phyloP scores from a whole-genome alignment of 2,329 filamentous ascomycete species.

The Fusarium verticillioides region DNA sequence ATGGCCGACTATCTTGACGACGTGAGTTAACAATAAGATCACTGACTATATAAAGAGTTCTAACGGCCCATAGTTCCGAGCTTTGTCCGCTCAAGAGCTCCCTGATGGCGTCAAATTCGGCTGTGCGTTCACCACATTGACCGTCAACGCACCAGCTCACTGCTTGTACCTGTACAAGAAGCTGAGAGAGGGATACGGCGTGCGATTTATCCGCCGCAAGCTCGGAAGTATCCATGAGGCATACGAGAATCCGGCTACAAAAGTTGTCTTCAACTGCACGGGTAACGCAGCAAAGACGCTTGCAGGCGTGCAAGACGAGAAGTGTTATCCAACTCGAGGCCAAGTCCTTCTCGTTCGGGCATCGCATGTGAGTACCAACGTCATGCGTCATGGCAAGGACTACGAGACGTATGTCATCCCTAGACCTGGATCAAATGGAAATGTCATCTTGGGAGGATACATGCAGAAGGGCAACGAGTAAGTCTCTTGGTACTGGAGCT shows the following conservation, averaged over 20 bases:
- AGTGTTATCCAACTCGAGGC: background rate
- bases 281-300: background rate
- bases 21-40: background rate
- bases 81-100: background rate
- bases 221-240: background rate
- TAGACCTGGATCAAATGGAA: background rate
- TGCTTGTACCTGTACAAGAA: background rate
- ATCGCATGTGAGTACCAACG: background rate
- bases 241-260: accelerated
- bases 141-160: conserved; percentile 1
- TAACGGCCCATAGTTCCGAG: background rate
- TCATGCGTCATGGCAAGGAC: conserved; percentile 3
- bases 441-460: conserved; percentile 2
- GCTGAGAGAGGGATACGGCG: background rate
- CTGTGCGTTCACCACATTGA: background rate
- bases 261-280: background rate
- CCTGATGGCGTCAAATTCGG: background rate
- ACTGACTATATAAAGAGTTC: accelerated
- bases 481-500: too few species aligned
- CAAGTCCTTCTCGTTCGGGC: background rate
- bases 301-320: background rate
- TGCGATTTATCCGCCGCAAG: background rate
- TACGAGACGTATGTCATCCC: conserved; percentile 1
- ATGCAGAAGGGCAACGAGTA: conserved; percentile 4
- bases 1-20: conserved; percentile 3